Percentiles rank a stretch among this genome's conserved stretches.
phyloP scores from a whole-genome alignment of 345 rosid species.

The Eutrema heterophyllum region DNA sequence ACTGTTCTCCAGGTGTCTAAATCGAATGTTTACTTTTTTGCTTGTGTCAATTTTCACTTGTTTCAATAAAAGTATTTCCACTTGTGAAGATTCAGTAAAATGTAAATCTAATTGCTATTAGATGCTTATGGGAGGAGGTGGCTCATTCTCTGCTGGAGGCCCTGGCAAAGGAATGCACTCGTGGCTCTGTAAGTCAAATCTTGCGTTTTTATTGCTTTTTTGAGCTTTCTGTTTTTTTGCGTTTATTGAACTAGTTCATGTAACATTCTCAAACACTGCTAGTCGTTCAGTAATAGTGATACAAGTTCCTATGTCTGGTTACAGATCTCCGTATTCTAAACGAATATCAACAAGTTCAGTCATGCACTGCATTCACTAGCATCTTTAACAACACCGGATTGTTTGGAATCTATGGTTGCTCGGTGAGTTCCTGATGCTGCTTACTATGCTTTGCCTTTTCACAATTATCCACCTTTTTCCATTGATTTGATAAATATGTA shows the following conservation, averaged over 20 bases:
- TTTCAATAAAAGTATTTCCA: background rate
- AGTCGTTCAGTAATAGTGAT: background rate
- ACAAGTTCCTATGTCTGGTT: constrained; percentile 12
- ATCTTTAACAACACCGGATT: constrained; percentile 59
- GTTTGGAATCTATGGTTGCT: constrained; percentile 73
- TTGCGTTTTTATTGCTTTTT: background rate
- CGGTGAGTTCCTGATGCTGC: constrained; percentile 40
- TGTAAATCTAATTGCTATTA: constrained; percentile 21
- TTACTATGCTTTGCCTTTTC: background rate
- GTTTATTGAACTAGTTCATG: background rate
- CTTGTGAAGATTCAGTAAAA: background rate
- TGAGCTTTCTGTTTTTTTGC: background rate
- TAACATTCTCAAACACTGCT: background rate
- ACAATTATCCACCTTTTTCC: background rate
- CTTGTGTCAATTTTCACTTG: background rate
- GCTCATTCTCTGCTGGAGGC: constrained; percentile 96
- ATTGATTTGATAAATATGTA: background rate
- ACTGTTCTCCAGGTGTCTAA: constrained; percentile 73
- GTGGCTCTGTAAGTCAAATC: constrained; percentile 65
- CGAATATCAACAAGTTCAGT: constrained; percentile 48
- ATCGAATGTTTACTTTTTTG: background rate
- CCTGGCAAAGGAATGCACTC: constrained; percentile 99
- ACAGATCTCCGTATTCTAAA: constrained; percentile 62
- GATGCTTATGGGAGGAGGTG: constrained; percentile 99
- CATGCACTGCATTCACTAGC: constrained; percentile 75